Conservation (phyloP, 2,329 filamentous ascomycete species). For the Fusarium tuaranense region DNA sequence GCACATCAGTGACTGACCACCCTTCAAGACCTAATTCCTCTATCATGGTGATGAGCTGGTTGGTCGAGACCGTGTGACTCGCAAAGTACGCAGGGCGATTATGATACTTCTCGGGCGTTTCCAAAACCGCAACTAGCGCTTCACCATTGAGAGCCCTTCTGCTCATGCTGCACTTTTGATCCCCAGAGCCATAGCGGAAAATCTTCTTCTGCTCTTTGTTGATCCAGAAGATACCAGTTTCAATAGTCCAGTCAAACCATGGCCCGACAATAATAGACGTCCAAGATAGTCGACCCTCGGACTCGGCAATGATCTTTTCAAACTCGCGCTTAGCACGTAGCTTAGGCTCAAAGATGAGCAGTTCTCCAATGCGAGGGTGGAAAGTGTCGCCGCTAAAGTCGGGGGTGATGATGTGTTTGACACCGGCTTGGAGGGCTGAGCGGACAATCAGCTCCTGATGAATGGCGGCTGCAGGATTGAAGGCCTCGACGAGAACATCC, state of each 20-base stretch:
- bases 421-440: neutral
- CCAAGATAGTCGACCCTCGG: neutral
- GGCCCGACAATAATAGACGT: neutral
- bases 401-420: neutral
- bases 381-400: neutral
- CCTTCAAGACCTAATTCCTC: neutral
- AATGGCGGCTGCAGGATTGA: neutral
- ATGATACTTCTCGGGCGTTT: neutral
- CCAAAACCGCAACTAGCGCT: conserved; percentile 12
- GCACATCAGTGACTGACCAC: neutral
- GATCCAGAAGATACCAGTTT: neutral
- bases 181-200: conserved; percentile 11
- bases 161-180: conserved; percentile 22
- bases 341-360: neutral
- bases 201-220: neutral
- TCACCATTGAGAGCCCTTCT: conserved; percentile 12
- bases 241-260: neutral
- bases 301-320: neutral
- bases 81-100: conserved; percentile 27
- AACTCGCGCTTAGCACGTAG: neutral
- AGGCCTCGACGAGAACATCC: neutral
- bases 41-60: conserved; percentile 6
- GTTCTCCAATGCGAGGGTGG: neutral
- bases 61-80: conserved; percentile 14
- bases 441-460: neutral